Evolutionary conservation across 2,329 filamentous ascomycete species (phyloP).

Genomic region (Fusarium pilosicola): DNA sequence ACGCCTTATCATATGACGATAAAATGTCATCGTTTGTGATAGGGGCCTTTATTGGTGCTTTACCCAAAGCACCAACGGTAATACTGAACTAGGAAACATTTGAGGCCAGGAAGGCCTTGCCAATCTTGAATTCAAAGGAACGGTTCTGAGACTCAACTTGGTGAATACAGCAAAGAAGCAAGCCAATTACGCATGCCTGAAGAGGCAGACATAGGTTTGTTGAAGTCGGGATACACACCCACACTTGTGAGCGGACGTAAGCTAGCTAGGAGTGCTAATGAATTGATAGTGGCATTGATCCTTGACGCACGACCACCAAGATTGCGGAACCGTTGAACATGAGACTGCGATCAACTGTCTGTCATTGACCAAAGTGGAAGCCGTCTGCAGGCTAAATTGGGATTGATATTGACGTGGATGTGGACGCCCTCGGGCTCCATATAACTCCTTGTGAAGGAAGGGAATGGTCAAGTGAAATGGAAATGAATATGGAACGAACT

Average conservation of each 20-base stretch:
- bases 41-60: not conserved
- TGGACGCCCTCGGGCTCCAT: slow-evolving; percentile 15
- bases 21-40: not conserved
- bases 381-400: slow-evolving; percentile 33
- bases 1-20: slow-evolving; percentile 1
- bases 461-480: slow-evolving; percentile 6
- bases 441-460: not conserved
- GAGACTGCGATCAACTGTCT: slow-evolving; percentile 6
- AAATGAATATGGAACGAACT: slow-evolving; percentile 26
- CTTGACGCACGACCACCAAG: slow-evolving; percentile 8
- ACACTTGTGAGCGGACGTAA: not conserved
- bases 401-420: slow-evolving; percentile 21
- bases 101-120: not conserved
- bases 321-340: slow-evolving; percentile 20
- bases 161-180: not conserved
- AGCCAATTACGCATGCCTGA: slow-evolving; percentile 8
- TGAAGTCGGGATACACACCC: not conserved
- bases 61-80: not conserved
- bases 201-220: not conserved
- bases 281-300: slow-evolving; percentile 12
- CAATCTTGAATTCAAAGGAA: not conserved
- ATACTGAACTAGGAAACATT: not conserved
- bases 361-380: slow-evolving; percentile 12
- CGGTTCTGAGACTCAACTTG: not conserved
- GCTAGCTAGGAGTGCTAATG: not conserved